phyloP scores from a whole-genome alignment of 169 alveolate genomes.

The Plasmodium adleri region DNA sequence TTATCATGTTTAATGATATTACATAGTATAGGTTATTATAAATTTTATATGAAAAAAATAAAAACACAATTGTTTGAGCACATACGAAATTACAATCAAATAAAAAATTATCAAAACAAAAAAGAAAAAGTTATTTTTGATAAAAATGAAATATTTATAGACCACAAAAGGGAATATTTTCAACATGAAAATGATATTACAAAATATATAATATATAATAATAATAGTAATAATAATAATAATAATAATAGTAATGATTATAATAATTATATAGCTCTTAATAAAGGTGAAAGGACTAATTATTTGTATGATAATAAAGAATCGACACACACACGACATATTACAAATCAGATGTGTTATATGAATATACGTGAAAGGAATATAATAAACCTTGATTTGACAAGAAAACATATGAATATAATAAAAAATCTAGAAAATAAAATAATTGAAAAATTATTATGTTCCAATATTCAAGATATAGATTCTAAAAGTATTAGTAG shows the following conservation, averaged over 20 bases:
- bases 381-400: neutral
- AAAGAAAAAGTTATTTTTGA: neutral
- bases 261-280: neutral
- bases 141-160: neutral
- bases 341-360: neutral
- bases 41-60: conserved; percentile 6
- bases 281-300: too few species aligned
- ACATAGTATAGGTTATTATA: conserved; percentile 62
- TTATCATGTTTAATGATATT: conserved; percentile 37
- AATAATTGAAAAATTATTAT: conserved; percentile 21
- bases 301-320: too few species aligned
- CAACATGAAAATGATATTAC: neutral
- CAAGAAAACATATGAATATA: conserved; percentile 8
- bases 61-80: conserved; percentile 12
- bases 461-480: conserved; percentile 15
- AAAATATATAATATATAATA: neutral
- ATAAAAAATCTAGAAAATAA: conserved; percentile 32
- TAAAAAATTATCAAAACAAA: neutral
- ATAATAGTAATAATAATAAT: neutral
- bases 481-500: conserved; percentile 54
- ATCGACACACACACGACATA: neutral
- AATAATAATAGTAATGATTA: neutral
- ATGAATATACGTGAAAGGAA: neutral
- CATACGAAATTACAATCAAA: conserved; percentile 6
- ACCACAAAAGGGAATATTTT: neutral